phyloP scores from a whole-genome alignment of 371 early-diverging fungal genomes.

The Dentiscutata heterogama region DNA sequence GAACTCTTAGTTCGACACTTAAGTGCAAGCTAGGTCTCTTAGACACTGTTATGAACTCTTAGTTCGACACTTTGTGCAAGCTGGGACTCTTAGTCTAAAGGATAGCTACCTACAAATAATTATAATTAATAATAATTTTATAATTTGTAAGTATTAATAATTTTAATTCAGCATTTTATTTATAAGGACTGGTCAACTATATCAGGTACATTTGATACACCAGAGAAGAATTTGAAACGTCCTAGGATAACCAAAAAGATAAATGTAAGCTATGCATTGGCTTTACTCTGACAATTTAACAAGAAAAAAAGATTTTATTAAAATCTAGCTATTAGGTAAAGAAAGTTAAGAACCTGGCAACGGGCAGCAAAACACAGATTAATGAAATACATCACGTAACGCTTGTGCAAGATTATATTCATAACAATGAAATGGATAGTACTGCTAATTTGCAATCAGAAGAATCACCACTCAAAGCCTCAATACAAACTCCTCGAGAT shows the following conservation, averaged over 20 bases:
- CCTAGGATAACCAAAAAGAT: not conserved
- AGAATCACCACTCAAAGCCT: not conserved
- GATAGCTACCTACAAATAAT: slow-evolving; percentile 6
- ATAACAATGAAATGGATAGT: slow-evolving; percentile 8
- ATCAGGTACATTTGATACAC: not conserved
- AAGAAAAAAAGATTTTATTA: not conserved
- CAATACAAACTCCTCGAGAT: not conserved
- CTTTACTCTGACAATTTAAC: too few relatives aligned
- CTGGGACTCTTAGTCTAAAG: slow-evolving; percentile 42
- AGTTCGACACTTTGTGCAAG: slow-evolving; percentile 44
- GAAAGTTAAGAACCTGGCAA: slow-evolving; percentile 1
- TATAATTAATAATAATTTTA: slow-evolving; percentile 14
- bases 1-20: slow-evolving; percentile 27
- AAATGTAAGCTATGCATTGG: not conserved
- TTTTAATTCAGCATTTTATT: not conserved
- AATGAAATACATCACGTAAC: not conserved
- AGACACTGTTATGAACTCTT: slow-evolving; percentile 41
- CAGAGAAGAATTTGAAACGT: not conserved
- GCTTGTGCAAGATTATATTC: not conserved
- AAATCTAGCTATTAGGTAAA: not conserved
- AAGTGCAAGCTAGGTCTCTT: slow-evolving; percentile 28
- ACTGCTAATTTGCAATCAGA: not conserved
- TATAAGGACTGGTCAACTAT: slow-evolving; percentile 17
- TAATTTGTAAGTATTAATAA: not conserved
- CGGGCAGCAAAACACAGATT: not conserved